These are phyloP conservation scores for Yarrowia phangngaensis DNA, from an alignment of 805 yeast species.

Conservation along the genomic window DNA sequence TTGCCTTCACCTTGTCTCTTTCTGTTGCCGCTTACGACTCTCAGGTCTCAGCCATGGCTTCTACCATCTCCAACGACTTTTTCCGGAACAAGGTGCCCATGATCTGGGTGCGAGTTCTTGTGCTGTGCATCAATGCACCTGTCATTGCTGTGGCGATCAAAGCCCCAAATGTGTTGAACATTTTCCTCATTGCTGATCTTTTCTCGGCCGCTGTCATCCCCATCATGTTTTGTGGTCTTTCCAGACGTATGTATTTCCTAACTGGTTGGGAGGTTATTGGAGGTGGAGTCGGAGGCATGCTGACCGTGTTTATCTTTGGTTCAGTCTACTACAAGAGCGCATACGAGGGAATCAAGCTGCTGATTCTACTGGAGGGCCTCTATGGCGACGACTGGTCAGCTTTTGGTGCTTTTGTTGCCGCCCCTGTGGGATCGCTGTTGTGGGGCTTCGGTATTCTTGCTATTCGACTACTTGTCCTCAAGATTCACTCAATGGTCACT, in stretches of 20 bases:
- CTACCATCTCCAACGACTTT: slow-evolving; percentile 83
- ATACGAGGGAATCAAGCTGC: slow-evolving; percentile 67
- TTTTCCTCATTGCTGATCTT: slow-evolving; percentile 86
- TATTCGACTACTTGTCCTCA: slow-evolving; percentile 31
- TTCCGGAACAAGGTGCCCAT: slow-evolving; percentile 76
- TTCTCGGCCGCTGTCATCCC: slow-evolving; percentile 86
- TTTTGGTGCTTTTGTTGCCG: slow-evolving; percentile 89
- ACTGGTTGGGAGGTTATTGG: slow-evolving; percentile 76
- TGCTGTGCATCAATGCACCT: slow-evolving; percentile 77
- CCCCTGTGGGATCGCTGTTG: slow-evolving; percentile 75
- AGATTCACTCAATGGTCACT: slow-evolving; percentile 39
- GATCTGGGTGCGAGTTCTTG: slow-evolving; percentile 63
- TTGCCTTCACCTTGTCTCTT: slow-evolving; percentile 66
- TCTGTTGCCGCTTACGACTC: slow-evolving; percentile 90
- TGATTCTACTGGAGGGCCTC: slow-evolving; percentile 62
- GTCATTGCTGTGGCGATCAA: slow-evolving; percentile 77
- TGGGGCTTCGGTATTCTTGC: slow-evolving; percentile 53
- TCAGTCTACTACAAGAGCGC: slow-evolving; percentile 71
- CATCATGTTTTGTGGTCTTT: slow-evolving; percentile 72
- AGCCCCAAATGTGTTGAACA: slow-evolving; percentile 78
- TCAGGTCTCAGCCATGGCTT: slow-evolving; percentile 80
- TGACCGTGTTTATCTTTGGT: slow-evolving; percentile 80
- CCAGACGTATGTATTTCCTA: slow-evolving; percentile 60
- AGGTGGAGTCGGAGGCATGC: slow-evolving; percentile 78
- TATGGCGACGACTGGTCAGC: slow-evolving; percentile 87